Evolutionary conservation across 2,329 filamentous ascomycete genomes (phyloP), one percentile per base, ranked within the genome.

Genomic region (Triangularia verruculosa): DNA sequence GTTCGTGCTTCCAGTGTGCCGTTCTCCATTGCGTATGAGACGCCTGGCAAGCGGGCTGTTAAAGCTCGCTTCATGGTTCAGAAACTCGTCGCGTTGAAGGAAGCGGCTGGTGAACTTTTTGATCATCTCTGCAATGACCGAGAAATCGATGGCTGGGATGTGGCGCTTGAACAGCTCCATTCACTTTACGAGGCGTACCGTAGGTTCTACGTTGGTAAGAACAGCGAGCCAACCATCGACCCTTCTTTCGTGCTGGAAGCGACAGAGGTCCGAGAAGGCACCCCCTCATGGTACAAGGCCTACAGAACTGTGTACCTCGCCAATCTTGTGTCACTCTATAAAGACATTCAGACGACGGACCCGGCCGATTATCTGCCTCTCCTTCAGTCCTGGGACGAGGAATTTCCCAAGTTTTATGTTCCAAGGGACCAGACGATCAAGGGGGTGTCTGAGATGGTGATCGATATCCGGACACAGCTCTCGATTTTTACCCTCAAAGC

Each of bases 401-500:
- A 15, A 2, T 69, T 70, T n/a, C 64, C 66, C 25, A 55, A 59
- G n/a, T 59, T 17, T 53, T 67, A 64, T 51, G 52, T 67, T 52
- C 27, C 47, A 27, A 60, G 57, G 1, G 53, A 47, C 2, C 32
- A 53, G 52, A n/a, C 34, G 8, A 55, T 55, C 56, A 34, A 22
- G 15, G 25, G 55, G n/a, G 25, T 53, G 24, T 57, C 59, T 27
- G 61, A 66, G 53, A 25, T 57, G 2, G 60, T 69, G 9, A 58
- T 67, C 20, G 58, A 65, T 8, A 62, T 70, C 53, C 69, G 70
- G 47, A 69, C 64, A 17, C 68, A 69, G 12, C 61, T 68, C 9
- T 63, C 66, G 12, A 63, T 70, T 27, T 43, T 30, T 25, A 67
- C 54, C 9, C 65, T 70, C 4, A 8, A 61, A n/a, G 22, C 25